Conservation (phyloP, 306 rosid genomes). For the Argentina anserina region DNA sequence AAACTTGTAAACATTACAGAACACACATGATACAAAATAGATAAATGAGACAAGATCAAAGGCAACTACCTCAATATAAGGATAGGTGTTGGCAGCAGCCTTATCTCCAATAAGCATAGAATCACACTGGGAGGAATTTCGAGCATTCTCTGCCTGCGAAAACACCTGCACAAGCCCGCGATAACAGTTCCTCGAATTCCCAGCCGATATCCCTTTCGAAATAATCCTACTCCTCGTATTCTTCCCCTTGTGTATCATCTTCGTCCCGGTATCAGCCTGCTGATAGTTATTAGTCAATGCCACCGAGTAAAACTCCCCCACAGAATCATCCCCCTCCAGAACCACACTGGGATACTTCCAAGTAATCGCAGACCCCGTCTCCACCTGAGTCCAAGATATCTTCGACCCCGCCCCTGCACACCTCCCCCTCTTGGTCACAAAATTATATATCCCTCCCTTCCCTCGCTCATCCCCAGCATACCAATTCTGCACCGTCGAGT, state of each 20-base stretch:
- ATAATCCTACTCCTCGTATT: slow-evolving; percentile 87
- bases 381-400: slow-evolving; percentile 95
- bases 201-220: slow-evolving; percentile 87
- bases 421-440: slow-evolving; percentile 84
- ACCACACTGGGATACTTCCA: slow-evolving; percentile 96
- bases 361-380: slow-evolving; percentile 88
- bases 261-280: slow-evolving; percentile 90
- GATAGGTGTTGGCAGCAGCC: slow-evolving; percentile 93
- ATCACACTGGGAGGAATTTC: slow-evolving; percentile 87
- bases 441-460: slow-evolving; percentile 75
- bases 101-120: slow-evolving; percentile 92
- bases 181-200: slow-evolving; percentile 80
- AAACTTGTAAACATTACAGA: background rate
- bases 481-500: slow-evolving; percentile 97
- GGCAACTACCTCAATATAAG: slow-evolving; percentile 68
- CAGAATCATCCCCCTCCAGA: slow-evolving; percentile 85
- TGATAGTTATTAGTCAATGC: slow-evolving; percentile 89
- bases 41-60: slow-evolving; percentile 4
- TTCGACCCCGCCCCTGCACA: slow-evolving; percentile 70
- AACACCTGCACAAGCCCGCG: slow-evolving; percentile 93
- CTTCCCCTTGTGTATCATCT: slow-evolving; percentile 96
- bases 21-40: background rate
- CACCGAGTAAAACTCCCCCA: slow-evolving; percentile 89
- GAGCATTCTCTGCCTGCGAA: slow-evolving; percentile 79
- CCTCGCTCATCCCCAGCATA: slow-evolving; percentile 88